Percentiles rank a stretch among this genome's conserved stretches.
Evolutionary conservation across 164 flowering plant species (phyloP).

Genomic region (Vitis amurensis): DNA sequence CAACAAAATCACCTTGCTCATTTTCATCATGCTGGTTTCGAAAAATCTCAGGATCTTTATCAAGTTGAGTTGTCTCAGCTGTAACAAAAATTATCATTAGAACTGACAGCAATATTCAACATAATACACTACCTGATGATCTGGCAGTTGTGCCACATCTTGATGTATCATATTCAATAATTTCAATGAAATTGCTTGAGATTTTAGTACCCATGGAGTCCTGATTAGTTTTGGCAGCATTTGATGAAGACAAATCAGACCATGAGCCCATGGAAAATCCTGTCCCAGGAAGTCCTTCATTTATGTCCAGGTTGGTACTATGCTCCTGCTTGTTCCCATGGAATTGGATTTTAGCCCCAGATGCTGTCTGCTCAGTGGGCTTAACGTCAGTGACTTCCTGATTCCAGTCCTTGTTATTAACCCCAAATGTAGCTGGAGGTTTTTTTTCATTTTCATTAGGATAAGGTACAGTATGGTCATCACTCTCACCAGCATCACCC

Average conservation of each 20-base stretch:
- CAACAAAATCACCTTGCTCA: slow-evolving; percentile 56
- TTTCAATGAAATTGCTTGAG: slow-evolving; percentile 25
- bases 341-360: slow-evolving; percentile 20
- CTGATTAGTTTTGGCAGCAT: slow-evolving; percentile 28
- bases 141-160: slow-evolving; percentile 12
- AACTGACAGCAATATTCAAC: not conserved
- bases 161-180: slow-evolving; percentile 20
- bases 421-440: slow-evolving; percentile 24
- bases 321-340: slow-evolving; percentile 29
- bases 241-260: slow-evolving; percentile 34
- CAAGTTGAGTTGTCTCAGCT: slow-evolving; percentile 36
- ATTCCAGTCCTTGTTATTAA: slow-evolving; percentile 41
- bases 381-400: slow-evolving; percentile 30
- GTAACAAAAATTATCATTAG: slow-evolving; percentile 9
- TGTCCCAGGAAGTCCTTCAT: slow-evolving; percentile 28
- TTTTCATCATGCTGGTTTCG: slow-evolving; percentile 39
- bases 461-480: slow-evolving; percentile 74
- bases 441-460: slow-evolving; percentile 43
- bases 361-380: slow-evolving; percentile 33
- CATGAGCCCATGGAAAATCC: slow-evolving; percentile 36
- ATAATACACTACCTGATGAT: not conserved
- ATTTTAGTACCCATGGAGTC: slow-evolving; percentile 33
- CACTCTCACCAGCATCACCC: slow-evolving; percentile 61
- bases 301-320: slow-evolving; percentile 22
- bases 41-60: slow-evolving; percentile 33